Base-by-base conservation (phyloP, 2,329 filamentous ascomycete species). In the Calonectria pseudoturangicola region DNA sequence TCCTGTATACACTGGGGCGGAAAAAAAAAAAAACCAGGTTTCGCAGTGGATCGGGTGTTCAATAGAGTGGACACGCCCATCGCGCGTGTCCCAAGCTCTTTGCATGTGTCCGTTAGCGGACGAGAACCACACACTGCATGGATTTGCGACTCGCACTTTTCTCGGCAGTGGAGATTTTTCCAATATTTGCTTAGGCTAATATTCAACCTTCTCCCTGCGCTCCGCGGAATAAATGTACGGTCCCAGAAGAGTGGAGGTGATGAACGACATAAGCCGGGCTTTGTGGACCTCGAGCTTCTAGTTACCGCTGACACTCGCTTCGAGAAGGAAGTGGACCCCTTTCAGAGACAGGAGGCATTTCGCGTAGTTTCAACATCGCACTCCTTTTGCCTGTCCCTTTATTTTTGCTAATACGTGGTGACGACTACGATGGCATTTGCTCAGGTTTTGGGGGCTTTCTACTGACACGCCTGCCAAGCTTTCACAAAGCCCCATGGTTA, bases 151-250 rank as follows among this genome's bases (percentile, higher is more conserved):
- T 60, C 36, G 54, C 54, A 60, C 21, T 60, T 39, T 60, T 39
- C 30, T 60, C 54, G 51, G 51, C 13, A 28, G 54, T 60, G 54
- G 54, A 27, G n/a, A 27, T 60, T 28, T n/a, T 28, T 33, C 30
- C 30, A 5, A n/a, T 10, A 36, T 15, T n/a, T 41, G 33, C 21
- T 28, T 41, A 60, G 54, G 18, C 54, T 60, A 41, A 39, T 60
- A 60, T 60, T 60, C 54, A 60, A 60, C 54, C 54, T 60, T 60
- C 54, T 60, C 54, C 21, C n/a, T 27, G 54, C 6, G 21, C 25
- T 25, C 5, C 21, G 54, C 54, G 54, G 54, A 60, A 41, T 21
- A 41, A 48, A 39, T 60, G 36, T 41, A 12, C n/a, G n/a, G 54
- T 60, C 54, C n/a, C 45, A 47, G 43, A n/a, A 36, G 54, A 41